phyloP scores from a whole-genome alignment of 441 rosid genomes.

The Populus hybrid region DNA sequence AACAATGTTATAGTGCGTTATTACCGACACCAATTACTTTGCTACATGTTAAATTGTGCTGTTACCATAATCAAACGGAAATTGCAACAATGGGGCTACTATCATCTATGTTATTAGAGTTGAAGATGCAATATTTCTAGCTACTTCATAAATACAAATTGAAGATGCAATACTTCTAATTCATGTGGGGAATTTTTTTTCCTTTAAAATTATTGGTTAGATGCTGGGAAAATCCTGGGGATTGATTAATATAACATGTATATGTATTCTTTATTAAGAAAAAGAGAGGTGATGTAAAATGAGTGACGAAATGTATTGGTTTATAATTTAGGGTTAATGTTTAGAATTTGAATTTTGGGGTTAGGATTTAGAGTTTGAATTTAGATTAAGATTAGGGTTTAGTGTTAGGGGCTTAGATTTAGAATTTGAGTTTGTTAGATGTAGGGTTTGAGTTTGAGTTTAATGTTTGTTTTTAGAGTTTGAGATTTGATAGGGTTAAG shows the following conservation, averaged over 20 bases:
- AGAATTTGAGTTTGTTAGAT: background rate
- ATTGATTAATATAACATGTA: background rate
- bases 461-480: background rate
- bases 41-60: background rate
- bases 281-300: too few relatives aligned
- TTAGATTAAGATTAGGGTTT: too few relatives aligned
- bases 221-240: background rate
- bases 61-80: background rate
- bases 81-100: background rate
- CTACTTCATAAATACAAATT: too few relatives aligned
- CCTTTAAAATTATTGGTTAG: background rate
- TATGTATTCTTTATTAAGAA: background rate
- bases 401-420: background rate
- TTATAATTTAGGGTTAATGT: too few relatives aligned
- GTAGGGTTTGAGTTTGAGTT: background rate
- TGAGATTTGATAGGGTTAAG: too few relatives aligned
- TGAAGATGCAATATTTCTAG: too few relatives aligned
- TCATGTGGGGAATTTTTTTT: background rate
- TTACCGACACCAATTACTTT: background rate
- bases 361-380: too few relatives aligned
- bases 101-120: background rate
- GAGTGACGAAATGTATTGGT: background rate
- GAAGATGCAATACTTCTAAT: too few relatives aligned
- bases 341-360: too few relatives aligned
- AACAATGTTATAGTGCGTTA: too few relatives aligned